A percentile compares a stretch with the other conserved stretches of the same genome.
These are phyloP conservation scores for Salvia rosmarinus DNA, from an alignment of 257 asterid genomes.

Conservation along the genomic window DNA sequence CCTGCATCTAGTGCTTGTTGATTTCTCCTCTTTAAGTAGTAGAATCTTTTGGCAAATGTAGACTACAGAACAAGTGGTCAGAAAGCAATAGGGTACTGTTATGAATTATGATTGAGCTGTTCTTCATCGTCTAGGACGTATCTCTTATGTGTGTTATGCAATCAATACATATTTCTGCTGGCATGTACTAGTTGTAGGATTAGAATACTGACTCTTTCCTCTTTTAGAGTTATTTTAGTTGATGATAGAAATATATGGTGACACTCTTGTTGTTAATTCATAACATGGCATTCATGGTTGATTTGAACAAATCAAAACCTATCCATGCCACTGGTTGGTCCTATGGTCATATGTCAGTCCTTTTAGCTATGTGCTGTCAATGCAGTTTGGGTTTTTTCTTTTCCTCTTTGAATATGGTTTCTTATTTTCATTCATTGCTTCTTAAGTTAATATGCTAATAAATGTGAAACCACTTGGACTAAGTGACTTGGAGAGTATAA, in stretches of 20 bases:
- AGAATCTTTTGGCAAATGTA: not conserved
- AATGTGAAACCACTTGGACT: constrained; percentile 9
- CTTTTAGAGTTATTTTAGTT: not conserved
- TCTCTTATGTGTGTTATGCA: not conserved
- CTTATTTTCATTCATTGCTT: not conserved
- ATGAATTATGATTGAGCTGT: not conserved
- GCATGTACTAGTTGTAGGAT: not conserved
- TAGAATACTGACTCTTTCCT: not conserved
- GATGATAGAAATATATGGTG: not conserved
- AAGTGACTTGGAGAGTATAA: not conserved
- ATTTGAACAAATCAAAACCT: not conserved
- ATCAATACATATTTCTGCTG: not conserved
- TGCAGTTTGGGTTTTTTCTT: not conserved
- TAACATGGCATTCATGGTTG: not conserved
- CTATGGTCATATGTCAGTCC: not conserved
- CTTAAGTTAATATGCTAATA: constrained; percentile 7
- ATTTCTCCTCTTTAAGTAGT: not conserved
- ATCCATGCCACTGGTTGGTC: not conserved
- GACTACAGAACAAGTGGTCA: not conserved
- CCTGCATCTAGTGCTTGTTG: not conserved
- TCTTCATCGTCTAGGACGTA: not conserved
- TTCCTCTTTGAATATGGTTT: not conserved
- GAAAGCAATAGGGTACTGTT: not conserved
- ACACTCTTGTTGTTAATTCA: constrained; percentile 7
- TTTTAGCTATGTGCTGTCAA: not conserved